phyloP scores from a whole-genome alignment of 78 protist genomes.

The Corallochytrium limacisporum region DNA sequence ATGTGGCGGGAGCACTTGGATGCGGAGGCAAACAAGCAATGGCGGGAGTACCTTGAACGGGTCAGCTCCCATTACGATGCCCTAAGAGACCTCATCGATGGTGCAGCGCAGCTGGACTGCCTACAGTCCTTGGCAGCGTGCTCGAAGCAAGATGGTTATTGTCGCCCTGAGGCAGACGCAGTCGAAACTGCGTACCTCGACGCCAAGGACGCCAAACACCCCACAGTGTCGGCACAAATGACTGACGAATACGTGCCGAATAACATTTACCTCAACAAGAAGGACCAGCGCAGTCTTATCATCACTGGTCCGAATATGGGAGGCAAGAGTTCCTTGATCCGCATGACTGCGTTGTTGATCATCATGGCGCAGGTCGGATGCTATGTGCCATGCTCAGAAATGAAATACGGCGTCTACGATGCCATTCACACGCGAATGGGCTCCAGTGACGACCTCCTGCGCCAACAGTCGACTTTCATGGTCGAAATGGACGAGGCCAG shows the following conservation, averaged over 20 bases:
- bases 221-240: not conserved
- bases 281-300: not conserved
- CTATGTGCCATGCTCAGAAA: slow-evolving; percentile 71
- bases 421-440: slow-evolving; percentile 81
- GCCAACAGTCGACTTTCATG: slow-evolving; percentile 69
- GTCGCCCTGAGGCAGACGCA: not conserved
- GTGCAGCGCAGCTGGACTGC: not conserved
- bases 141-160: not conserved
- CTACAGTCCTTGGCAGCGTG: not conserved
- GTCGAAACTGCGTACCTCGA: not conserved
- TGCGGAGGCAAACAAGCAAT: not conserved
- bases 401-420: slow-evolving; percentile 39
- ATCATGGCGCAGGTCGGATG: slow-evolving; percentile 83
- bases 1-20: not conserved
- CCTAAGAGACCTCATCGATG: not conserved
- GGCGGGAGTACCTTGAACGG: not conserved
- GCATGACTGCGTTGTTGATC: slow-evolving; percentile 36
- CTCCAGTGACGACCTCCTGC: slow-evolving; percentile 51
- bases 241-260: slow-evolving; percentile 4
- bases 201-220: not conserved
- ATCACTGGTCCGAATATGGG: slow-evolving; percentile 83
- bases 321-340: slow-evolving; percentile 55
- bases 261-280: not conserved
- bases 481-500: slow-evolving; percentile 47
- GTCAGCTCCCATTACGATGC: not conserved